Base-by-base conservation (phyloP, 2,329 filamentous ascomycete genomes). In the Cladosporium sp. region DNA sequence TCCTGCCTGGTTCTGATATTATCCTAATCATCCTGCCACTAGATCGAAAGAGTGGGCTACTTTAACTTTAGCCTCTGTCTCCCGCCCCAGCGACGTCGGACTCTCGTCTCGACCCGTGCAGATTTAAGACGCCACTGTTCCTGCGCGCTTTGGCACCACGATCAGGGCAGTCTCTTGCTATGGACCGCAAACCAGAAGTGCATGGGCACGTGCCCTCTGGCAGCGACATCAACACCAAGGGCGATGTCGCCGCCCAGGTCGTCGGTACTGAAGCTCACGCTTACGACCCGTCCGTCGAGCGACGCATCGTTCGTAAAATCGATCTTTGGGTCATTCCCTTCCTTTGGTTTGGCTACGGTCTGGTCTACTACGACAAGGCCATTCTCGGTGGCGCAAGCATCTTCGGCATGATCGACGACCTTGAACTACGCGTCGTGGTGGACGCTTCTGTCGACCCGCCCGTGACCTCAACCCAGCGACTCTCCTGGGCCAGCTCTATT, bases 401-500 rank as follows among this genome's bases (percentile, higher is more conserved):
- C 10, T 89, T 90, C 64, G 86, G 86, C 58, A 88, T 90, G 85
- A 88, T 85, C 0, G 71, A 72, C 3, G 85, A 89, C 63, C 76
- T 90, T 3, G 57, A 72, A 1, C 77, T 90, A 40, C 75, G 49
- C 40, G 34, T 75, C 31, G 70, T 86, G 3, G 69, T 78, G 7
- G 69, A 79, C 56, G 63, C 73, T n/a, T 67, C 72, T 1, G 75
- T 71, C 2, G 72, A 66, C 1, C 83, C 84, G 0, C 76, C 79
- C 0, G 78, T 77, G 0, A 79, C 78, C 13, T 79, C 86, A 63
- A 89, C 87, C 0, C 77, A 79, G 0, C 78, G 86, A 9, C 77
- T 90, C 28, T 84, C 79, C 59, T 90, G 86, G 86, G 86, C 86
- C 2, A 89, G 85, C 0, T 89, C 84, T 0, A 75, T 89, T 61